A percentile compares a stretch with the other conserved stretches of the same genome.
Conservation (phyloP, 1,139 yeast genomes). For the Arxiozyma heterogenica region DNA sequence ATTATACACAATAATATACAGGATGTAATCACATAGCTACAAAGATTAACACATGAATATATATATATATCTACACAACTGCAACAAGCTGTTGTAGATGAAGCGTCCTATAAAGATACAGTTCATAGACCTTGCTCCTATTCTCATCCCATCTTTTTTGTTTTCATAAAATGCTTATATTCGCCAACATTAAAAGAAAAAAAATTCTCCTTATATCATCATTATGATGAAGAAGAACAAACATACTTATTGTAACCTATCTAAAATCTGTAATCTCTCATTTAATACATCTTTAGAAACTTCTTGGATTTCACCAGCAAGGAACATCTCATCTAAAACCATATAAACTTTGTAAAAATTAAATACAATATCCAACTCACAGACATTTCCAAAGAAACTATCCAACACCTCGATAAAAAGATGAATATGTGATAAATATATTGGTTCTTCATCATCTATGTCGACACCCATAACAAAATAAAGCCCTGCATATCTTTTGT, state of each 20-base stretch:
- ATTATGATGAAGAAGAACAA: no score
- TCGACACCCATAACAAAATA: conserved; percentile 79
- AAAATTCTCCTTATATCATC: no score
- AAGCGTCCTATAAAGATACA: no score
- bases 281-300: conserved; percentile 53
- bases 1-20: no score
- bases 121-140: no score
- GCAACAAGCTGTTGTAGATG: no score
- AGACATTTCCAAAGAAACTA: conserved; percentile 78
- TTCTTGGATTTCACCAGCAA: conserved; percentile 75
- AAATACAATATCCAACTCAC: conserved; percentile 85
- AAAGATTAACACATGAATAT: no score
- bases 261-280: conserved; percentile 44
- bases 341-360: conserved; percentile 66
- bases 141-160: no score
- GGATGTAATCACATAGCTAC: not conserved
- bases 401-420: conserved; percentile 84
- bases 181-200: no score
- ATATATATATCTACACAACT: no score
- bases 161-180: no score
- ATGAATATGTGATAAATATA: conserved; percentile 77
- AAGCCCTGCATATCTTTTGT: conserved; percentile 85
- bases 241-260: conserved; percentile 33
- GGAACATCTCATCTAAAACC: conserved; percentile 63
- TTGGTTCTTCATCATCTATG: conserved; percentile 58